A percentile compares a stretch with the other conserved stretches of the same genome.
Conservation (phyloP, 2,329 filamentous ascomycete species). For the Leptosphaerulina australis region DNA sequence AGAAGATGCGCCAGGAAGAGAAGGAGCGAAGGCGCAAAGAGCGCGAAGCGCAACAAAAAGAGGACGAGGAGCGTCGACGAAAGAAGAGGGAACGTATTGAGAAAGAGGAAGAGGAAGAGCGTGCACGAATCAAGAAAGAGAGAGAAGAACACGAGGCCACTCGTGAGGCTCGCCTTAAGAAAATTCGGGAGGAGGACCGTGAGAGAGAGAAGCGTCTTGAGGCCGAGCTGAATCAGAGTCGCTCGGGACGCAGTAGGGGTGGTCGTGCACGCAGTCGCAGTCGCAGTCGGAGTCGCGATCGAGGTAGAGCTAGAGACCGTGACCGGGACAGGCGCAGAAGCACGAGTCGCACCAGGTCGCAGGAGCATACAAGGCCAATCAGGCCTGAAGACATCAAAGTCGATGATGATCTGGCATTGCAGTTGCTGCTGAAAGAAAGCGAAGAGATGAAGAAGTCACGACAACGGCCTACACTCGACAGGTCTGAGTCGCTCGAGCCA, state of each 20-base stretch:
- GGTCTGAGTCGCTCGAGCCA: constrained; percentile 49
- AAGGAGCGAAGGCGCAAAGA: constrained; percentile 51
- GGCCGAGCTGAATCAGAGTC: constrained; percentile 60
- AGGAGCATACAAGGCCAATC: constrained; percentile 30
- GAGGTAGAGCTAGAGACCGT: constrained; percentile 35
- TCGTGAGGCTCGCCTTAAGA: constrained; percentile 53
- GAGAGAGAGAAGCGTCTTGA: constrained; percentile 46
- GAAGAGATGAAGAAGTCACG: constrained; percentile 47
- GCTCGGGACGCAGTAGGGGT: constrained; percentile 47
- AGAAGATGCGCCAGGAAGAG: constrained; percentile 55
- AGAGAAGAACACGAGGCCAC: constrained; percentile 50
- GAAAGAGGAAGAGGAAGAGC: constrained; percentile 59
- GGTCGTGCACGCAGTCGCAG: constrained; percentile 38
- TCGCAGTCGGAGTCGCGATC: constrained; percentile 33
- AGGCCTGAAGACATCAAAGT: constrained; percentile 47
- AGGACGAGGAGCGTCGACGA: constrained; percentile 42
- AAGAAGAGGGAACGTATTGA: constrained; percentile 39
- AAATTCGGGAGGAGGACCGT: constrained; percentile 42
- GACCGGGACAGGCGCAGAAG: constrained; percentile 32
- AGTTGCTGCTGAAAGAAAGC: constrained; percentile 45
- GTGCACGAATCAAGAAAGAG: constrained; percentile 53
- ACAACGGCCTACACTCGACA: constrained; percentile 44
- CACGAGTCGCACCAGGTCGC: constrained; percentile 30
- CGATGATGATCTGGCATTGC: constrained; percentile 46
- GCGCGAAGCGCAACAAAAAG: constrained; percentile 38